Conservation (phyloP, 139 green algal genomes). For the Tetradesmus obliquus region DNA sequence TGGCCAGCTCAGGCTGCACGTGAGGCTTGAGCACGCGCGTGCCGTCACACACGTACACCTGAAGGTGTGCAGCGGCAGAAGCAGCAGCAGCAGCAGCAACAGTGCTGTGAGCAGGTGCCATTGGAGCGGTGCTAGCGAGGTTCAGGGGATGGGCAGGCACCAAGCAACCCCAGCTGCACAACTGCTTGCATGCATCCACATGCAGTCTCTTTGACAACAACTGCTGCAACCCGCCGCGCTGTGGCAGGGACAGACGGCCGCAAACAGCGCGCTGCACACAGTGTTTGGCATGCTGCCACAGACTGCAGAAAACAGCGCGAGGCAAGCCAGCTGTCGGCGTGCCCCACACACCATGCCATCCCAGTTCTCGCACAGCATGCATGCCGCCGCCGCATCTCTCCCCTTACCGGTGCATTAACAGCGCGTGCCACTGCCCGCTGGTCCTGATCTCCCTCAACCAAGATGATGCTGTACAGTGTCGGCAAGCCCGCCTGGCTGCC, state of each 20-base stretch:
- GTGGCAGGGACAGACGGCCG: not conserved
- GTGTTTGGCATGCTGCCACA: not conserved
- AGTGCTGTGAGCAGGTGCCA: not conserved
- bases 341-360: not conserved
- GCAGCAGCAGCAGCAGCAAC: not conserved
- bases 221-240: too few species aligned
- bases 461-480: conserved; percentile 11
- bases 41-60: conserved; percentile 51
- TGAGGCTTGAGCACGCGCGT: conserved; percentile 42
- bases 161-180: too few species aligned
- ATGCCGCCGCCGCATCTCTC: not conserved
- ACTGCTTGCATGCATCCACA: too few species aligned
- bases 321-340: not conserved
- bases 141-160: too few species aligned
- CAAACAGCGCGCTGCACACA: not conserved
- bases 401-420: conserved; percentile 40
- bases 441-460: conserved; percentile 47
- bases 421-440: conserved; percentile 24
- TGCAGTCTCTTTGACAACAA: too few species aligned
- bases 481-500: conserved; percentile 17
- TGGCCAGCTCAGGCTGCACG: conserved; percentile 25
- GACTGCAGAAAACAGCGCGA: not conserved
- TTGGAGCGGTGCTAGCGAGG: too few species aligned
- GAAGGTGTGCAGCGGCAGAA: not conserved
- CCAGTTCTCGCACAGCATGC: not conserved